phyloP scores from a whole-genome alignment of 805 yeast genomes.

The Starmerella apicola region DNA sequence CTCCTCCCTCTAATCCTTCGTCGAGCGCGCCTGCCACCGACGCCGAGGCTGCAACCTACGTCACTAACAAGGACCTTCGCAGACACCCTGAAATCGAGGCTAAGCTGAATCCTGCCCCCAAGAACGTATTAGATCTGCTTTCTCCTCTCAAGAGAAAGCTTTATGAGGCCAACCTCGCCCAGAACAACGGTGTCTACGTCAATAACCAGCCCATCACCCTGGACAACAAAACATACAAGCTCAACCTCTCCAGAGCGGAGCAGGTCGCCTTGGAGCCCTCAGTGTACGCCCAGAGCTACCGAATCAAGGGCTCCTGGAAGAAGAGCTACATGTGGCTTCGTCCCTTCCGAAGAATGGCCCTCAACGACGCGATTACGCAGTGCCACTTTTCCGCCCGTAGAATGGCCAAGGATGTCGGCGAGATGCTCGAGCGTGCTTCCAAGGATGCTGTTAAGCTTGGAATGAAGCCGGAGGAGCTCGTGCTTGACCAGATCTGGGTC shows the following conservation, averaged over 20 bases:
- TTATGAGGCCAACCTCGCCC: conserved; percentile 46
- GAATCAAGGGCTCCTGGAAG: conserved; percentile 79
- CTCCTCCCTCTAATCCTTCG: conserved; percentile 1
- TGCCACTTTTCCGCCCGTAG: conserved; percentile 77
- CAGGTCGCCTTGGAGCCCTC: conserved; percentile 77
- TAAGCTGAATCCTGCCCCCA: conserved; percentile 39
- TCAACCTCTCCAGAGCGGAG: conserved; percentile 50
- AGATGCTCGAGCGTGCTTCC: conserved; percentile 58
- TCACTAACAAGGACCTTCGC: conserved; percentile 19
- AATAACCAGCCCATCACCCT: conserved; percentile 40
- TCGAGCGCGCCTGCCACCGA: conserved; percentile 2
- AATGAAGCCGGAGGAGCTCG: conserved; percentile 47
- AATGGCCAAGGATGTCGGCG: conserved; percentile 66
- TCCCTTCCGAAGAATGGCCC: conserved; percentile 56
- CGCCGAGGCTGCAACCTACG: conserved; percentile 1
- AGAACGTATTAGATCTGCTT: conserved; percentile 29
- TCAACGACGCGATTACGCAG: conserved; percentile 76
- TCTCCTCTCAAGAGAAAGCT: conserved; percentile 61
- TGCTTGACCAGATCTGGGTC: conserved; percentile 74
- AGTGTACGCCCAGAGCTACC: conserved; percentile 63
- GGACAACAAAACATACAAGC: conserved; percentile 35
- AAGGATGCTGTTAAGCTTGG: conserved; percentile 53
- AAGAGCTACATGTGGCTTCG: conserved; percentile 73
- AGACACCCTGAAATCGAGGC: conserved; percentile 17
- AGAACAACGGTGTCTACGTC: conserved; percentile 58